These are phyloP conservation scores for Phytopythium aichiense DNA, from an alignment of 352 stramenopile species.

Conservation along the genomic window DNA sequence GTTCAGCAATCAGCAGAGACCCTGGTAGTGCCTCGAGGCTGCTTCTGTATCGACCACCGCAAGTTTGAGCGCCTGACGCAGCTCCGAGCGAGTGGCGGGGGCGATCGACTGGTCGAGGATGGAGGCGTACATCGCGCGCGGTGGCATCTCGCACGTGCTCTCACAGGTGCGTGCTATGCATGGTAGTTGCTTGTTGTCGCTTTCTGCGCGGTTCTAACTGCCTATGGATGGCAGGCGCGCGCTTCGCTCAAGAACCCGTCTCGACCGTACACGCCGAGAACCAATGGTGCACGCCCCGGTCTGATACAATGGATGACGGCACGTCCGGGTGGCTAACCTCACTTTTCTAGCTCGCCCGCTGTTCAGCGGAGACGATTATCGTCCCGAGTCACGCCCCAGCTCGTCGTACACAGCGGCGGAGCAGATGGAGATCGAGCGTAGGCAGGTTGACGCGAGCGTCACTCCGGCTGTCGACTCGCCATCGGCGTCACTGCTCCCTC, in stretches of 20 bases:
- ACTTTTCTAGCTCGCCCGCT: slow-evolving; percentile 29
- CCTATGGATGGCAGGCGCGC: slow-evolving; percentile 33
- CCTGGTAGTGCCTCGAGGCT: background rate
- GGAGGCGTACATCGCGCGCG: slow-evolving; percentile 70
- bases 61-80: background rate
- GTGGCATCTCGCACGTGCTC: slow-evolving; percentile 76
- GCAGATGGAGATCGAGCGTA: slow-evolving; percentile 32
- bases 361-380: slow-evolving; percentile 79
- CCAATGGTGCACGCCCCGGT: slow-evolving; percentile 20
- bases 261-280: slow-evolving; percentile 70
- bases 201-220: background rate
- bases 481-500: slow-evolving; percentile 13
- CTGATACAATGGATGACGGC: background rate
- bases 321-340: background rate
- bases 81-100: background rate
- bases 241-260: slow-evolving; percentile 81
- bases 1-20: background rate
- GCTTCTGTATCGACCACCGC: background rate
- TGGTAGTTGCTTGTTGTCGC: background rate
- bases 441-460: slow-evolving; percentile 13
- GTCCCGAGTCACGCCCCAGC: slow-evolving; percentile 55
- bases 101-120: slow-evolving; percentile 17
- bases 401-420: slow-evolving; percentile 58
- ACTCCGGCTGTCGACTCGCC: background rate
- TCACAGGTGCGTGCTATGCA: slow-evolving; percentile 35